phyloP scores from a whole-genome alignment of 2,329 filamentous ascomycete species.

The Apiospora kogelbergensis region DNA sequence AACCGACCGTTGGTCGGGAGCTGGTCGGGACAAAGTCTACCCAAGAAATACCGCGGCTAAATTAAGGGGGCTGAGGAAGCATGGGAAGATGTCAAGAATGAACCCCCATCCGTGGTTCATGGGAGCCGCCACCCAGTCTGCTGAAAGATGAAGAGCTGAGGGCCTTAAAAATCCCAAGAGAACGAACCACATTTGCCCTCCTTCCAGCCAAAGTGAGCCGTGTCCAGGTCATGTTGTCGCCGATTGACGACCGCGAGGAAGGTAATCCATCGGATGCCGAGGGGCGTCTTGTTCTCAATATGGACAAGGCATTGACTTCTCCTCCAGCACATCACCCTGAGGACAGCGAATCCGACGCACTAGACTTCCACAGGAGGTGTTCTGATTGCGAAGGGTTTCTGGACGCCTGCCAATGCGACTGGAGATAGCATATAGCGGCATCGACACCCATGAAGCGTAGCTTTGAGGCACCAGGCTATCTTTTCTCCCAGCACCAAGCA shows the following conservation, averaged over 20 bases:
- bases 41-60: too few species aligned
- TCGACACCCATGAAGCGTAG: neutral
- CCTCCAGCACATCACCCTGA: neutral
- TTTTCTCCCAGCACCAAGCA: neutral
- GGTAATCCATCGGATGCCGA: neutral
- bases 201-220: neutral
- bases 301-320: neutral
- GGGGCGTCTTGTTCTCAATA: neutral
- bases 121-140: too few species aligned
- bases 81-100: too few species aligned
- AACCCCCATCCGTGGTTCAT: too few species aligned
- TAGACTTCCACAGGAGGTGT: neutral
- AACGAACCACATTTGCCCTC: too few species aligned
- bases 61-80: too few species aligned
- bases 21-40: too few species aligned
- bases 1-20: too few species aligned
- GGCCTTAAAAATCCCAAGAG: too few species aligned
- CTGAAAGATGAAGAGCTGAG: too few species aligned
- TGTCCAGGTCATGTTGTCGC: neutral
- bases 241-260: neutral
- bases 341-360: neutral
- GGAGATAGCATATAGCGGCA: neutral
- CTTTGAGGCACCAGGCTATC: neutral
- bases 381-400: neutral
- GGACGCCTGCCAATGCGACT: neutral